Base-by-base conservation (phyloP, 257 asterid genomes). In the Nicotiana noctiflora region DNA sequence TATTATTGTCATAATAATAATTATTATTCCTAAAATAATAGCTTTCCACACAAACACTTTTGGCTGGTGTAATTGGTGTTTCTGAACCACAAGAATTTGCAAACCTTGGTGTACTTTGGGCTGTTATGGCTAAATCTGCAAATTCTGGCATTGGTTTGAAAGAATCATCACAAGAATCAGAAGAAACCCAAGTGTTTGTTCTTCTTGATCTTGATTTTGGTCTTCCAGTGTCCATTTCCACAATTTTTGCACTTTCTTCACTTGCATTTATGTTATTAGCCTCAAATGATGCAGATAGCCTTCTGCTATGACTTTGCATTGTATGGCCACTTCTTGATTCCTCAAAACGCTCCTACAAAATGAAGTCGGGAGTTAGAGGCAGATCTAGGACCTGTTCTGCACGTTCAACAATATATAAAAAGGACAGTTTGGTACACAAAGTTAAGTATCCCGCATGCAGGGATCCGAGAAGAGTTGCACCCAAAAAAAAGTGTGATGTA, bases 171-270 rank as follows among this genome's bases (percentile, higher is more conserved):
- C 82, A 85, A 23, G 88, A 40, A 18, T 87, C 88, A 10, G 76
- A 77, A 80, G 80, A 40, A 40, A 40, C 82, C 90, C 85, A 87
- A 8, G 91, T 79, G 81, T 75, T 75, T 83, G 83, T 83, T 85
- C 92, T 81, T 21, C 92, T 77, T 83, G 97, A 86, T 86, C 92
- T 89, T 63, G 91, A 84, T 79, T 82, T 87, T 27, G 92, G 84
- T 79, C 90, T 75, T 77, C 94, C 94, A 2, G 94, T 90, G 11
- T 94, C 98, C n/a, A 94, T 87, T 74, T 92, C 97, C 37, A 94
- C 92, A 79, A 91, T 93, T 77, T 93, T 94, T 29, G 95, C 91
- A 94, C 88, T 86, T 49, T 91, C 95, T 32, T 91, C 96, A 37
- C 81, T 68, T 61, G 85, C 34, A 5, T 82, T 84, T 2, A 75